Conservation (phyloP, 768 basidiomycete species). For the Podaxis sp. region DNA sequence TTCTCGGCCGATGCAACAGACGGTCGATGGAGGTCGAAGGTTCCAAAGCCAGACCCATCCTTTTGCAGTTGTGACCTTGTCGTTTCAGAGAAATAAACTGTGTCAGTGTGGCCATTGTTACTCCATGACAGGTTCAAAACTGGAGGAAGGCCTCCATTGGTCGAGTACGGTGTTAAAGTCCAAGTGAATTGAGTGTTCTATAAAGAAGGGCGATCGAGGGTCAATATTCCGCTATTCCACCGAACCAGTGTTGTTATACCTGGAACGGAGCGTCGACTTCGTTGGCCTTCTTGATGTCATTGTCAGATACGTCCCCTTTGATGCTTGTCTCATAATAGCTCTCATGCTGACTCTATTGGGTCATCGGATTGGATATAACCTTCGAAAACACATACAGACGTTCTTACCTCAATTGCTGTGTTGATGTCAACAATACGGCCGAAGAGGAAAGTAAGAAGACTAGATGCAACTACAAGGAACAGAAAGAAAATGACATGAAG, state of each 20-base stretch:
- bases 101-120: constrained; percentile 17
- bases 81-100: constrained; percentile 37
- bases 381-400: not conserved
- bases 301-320: constrained; percentile 29
- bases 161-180: constrained; percentile 37
- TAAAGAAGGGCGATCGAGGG: no score
- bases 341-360: constrained; percentile 29
- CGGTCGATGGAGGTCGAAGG: constrained; percentile 26
- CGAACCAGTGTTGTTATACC: not conserved
- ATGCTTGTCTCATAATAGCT: constrained; percentile 34
- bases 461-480: constrained; percentile 25
- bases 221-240: not conserved
- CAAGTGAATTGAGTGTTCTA: constrained; percentile 34
- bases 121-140: constrained; percentile 29
- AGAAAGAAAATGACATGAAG: constrained; percentile 34
- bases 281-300: constrained; percentile 29
- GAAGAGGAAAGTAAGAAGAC: constrained; percentile 31
- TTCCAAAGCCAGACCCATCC: constrained; percentile 36
- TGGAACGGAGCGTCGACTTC: constrained; percentile 24
- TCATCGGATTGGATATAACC: not conserved
- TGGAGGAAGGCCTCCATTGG: constrained; percentile 31
- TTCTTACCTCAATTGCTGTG: constrained; percentile 26
- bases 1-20: constrained; percentile 16
- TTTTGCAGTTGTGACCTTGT: constrained; percentile 29
- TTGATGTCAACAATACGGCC: constrained; percentile 35